Evolutionary conservation across 2,329 filamentous ascomycete genomes (phyloP).

Genomic region (Samsoniella hepiali): DNA sequence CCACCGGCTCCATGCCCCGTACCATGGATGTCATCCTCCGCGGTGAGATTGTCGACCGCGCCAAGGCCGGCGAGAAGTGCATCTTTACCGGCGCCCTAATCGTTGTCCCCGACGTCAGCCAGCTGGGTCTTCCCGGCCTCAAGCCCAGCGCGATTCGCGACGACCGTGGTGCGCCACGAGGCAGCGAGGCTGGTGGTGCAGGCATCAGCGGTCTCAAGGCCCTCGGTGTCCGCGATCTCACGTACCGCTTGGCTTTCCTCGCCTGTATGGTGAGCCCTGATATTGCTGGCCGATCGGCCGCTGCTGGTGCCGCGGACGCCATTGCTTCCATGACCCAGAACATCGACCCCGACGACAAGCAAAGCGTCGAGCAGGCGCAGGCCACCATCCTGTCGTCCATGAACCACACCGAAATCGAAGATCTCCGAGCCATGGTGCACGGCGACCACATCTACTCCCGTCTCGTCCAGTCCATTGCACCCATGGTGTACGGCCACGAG

Average conservation of each 20-base stretch:
- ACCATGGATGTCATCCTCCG: slow-evolving; percentile 96
- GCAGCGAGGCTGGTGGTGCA: slow-evolving; percentile 75
- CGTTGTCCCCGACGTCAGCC: slow-evolving; percentile 94
- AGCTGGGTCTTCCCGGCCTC: slow-evolving; percentile 84
- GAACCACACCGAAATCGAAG: slow-evolving; percentile 82
- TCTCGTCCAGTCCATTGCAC: slow-evolving; percentile 88
- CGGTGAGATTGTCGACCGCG: slow-evolving; percentile 95
- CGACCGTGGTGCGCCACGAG: slow-evolving; percentile 67
- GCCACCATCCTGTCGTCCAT: slow-evolving; percentile 83
- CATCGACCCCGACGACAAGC: slow-evolving; percentile 61
- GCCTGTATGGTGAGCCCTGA: slow-evolving; percentile 95
- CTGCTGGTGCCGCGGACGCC: slow-evolving; percentile 67
- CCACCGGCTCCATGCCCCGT: slow-evolving; percentile 95
- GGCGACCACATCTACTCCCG: slow-evolving; percentile 92
- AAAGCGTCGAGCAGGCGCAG: slow-evolving; percentile 80
- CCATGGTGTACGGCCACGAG: slow-evolving; percentile 95
- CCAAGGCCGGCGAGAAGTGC: slow-evolving; percentile 96
- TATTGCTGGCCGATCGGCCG: slow-evolving; percentile 70
- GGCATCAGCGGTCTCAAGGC: slow-evolving; percentile 88
- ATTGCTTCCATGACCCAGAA: slow-evolving; percentile 70
- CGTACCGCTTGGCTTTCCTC: slow-evolving; percentile 93
- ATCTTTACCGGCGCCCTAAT: slow-evolving; percentile 96
- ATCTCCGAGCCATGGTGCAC: slow-evolving; percentile 90
- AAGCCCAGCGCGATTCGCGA: slow-evolving; percentile 81
- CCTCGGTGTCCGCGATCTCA: slow-evolving; percentile 89